Evolutionary conservation across 2,329 filamentous ascomycete genomes (phyloP).

Genomic region (Venturia nashicola): DNA sequence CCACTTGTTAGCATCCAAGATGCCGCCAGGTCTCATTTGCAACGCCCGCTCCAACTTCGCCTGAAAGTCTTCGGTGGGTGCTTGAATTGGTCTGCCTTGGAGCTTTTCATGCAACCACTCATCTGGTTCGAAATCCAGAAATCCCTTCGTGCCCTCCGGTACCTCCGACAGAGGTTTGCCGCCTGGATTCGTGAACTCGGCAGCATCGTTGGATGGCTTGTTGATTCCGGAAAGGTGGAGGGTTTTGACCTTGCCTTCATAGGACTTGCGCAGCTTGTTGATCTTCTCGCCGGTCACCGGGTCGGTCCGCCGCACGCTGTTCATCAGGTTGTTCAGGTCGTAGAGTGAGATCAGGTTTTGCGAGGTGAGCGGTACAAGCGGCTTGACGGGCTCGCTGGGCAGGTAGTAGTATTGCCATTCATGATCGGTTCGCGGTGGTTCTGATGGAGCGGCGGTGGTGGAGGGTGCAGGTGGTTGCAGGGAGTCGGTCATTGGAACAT

Average conservation of each 20-base stretch:
- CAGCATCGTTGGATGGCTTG: constrained; percentile 30
- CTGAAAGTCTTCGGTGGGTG: constrained; percentile 12
- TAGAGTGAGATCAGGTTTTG: constrained; percentile 49
- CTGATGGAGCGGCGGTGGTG: constrained; percentile 13
- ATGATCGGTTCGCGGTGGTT: constrained; percentile 12
- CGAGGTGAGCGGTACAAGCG: constrained; percentile 43
- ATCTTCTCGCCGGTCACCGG: constrained; percentile 53
- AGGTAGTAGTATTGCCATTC: constrained; percentile 15
- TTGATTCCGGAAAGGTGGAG: constrained; percentile 36
- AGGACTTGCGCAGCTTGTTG: constrained; percentile 47
- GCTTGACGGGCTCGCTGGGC: constrained; percentile 23
- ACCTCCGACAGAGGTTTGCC: constrained; percentile 1
- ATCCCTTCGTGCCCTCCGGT: not conserved
- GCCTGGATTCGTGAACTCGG: constrained; percentile 17
- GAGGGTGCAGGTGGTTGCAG: constrained; percentile 15
- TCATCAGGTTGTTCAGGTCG: constrained; percentile 41
- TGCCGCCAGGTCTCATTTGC: constrained; percentile 28
- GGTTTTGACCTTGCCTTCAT: constrained; percentile 39
- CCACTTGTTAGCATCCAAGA: constrained; percentile 31
- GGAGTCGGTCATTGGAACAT: constrained; percentile 9
- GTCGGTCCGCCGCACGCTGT: constrained; percentile 46
- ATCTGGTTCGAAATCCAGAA: not conserved
- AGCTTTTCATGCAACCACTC: constrained; percentile 13
- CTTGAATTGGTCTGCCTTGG: constrained; percentile 13
- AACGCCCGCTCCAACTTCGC: constrained; percentile 27